phyloP scores from a whole-genome alignment of 768 basidiomycete species.

The Tricholoma sp. region DNA sequence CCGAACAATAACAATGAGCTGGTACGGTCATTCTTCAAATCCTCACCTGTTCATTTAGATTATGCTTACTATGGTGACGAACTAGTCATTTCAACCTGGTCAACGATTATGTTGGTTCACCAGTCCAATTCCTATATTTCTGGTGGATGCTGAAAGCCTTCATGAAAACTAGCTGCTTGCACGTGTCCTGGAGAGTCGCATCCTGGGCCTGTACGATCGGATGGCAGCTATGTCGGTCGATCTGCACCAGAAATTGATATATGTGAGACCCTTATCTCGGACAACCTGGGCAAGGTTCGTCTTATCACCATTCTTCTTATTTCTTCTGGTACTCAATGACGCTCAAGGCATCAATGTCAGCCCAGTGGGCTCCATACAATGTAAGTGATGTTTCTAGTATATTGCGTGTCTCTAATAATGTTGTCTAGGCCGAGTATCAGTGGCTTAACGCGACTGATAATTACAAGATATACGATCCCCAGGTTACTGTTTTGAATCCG shows the following conservation, averaged over 20 bases:
- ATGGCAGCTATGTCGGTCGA: slow-evolving; percentile 60
- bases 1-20: slow-evolving; percentile 35
- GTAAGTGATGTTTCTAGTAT: slow-evolving; percentile 36
- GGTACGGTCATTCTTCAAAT: slow-evolving; percentile 17
- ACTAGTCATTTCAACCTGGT: slow-evolving; percentile 68
- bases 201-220: slow-evolving; percentile 33
- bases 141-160: background rate
- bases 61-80: background rate
- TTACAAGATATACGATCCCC: slow-evolving; percentile 42
- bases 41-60: background rate
- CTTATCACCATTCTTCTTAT: background rate
- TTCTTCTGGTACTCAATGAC: background rate
- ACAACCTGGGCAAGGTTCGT: slow-evolving; percentile 21
- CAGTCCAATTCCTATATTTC: background rate
- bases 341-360: slow-evolving; percentile 42
- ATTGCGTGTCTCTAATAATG: slow-evolving; percentile 7
- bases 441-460: slow-evolving; percentile 52
- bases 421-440: slow-evolving; percentile 50
- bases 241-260: slow-evolving; percentile 70
- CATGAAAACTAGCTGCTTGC: slow-evolving; percentile 25
- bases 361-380: slow-evolving; percentile 61
- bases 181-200: slow-evolving; percentile 41
- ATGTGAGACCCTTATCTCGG: slow-evolving; percentile 46
- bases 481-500: slow-evolving; percentile 43
- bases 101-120: slow-evolving; percentile 31